A percentile compares a stretch with the other conserved stretches of the same genome.
Conservation (phyloP, 139 green algal species). For the Volvox reticuliferus region DNA sequence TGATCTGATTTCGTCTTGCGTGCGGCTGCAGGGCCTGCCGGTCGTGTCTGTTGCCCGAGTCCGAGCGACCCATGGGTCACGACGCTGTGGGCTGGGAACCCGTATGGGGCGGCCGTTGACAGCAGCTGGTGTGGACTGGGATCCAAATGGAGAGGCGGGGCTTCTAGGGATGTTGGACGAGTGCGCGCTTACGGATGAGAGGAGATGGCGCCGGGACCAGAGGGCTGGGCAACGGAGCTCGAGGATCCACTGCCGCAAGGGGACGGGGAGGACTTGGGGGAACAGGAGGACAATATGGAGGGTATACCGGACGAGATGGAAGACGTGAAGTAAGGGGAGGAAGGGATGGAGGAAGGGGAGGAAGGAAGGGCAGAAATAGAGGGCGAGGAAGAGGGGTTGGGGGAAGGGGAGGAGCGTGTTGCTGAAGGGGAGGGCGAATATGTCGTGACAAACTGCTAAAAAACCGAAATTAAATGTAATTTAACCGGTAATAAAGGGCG, state of each 20-base stretch:
- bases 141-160: conserved; percentile 70
- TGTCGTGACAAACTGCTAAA: too few species aligned
- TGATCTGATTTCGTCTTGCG: too few species aligned
- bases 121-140: conserved; percentile 91
- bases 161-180: conserved; percentile 72
- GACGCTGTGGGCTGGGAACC: conserved; percentile 51
- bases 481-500: too few species aligned
- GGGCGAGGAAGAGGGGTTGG: neutral
- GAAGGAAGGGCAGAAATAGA: neutral
- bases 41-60: conserved; percentile 43
- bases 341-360: conserved; percentile 28
- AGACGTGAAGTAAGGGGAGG: too few species aligned
- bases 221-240: conserved; percentile 55
- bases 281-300: conserved; percentile 32
- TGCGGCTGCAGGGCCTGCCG: conserved; percentile 49
- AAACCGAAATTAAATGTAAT: too few species aligned
- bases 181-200: conserved; percentile 75
- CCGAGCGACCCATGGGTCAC: conserved; percentile 27
- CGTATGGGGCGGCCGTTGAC: conserved; percentile 68
- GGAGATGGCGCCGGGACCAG: conserved; percentile 68
- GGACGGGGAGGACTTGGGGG: conserved; percentile 30
- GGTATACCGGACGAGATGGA: too few species aligned
- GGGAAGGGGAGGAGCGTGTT: neutral
- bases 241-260: conserved; percentile 65
- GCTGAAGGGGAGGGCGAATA: neutral